Conservation (phyloP, 768 basidiomycete genomes). For the Mycena indigotica region DNA sequence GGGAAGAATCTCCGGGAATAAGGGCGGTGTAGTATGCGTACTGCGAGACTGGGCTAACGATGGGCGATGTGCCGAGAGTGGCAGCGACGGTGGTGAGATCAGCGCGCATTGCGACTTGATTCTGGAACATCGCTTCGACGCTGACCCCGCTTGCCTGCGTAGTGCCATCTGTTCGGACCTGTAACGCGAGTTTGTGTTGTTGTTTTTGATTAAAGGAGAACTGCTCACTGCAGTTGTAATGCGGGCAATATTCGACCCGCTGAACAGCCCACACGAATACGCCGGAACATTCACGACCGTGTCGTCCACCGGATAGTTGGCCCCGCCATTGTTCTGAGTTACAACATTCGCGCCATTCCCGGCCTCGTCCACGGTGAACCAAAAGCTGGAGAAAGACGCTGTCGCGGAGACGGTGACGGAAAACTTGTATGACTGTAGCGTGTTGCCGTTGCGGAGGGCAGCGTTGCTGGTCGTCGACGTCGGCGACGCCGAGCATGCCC, state of each 20-base stretch:
- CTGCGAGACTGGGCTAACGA: constrained; percentile 11
- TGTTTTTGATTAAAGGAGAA: not conserved
- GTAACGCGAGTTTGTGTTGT: too few species aligned
- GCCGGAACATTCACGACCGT: constrained; percentile 7
- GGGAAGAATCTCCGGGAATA: constrained; percentile 6
- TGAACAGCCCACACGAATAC: constrained; percentile 6
- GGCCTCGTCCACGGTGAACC: constrained; percentile 16
- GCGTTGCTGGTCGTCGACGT: not conserved
- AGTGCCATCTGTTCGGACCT: constrained; percentile 10
- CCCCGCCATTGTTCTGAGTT: constrained; percentile 15
- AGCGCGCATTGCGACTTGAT: constrained; percentile 4
- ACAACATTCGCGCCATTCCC: constrained; percentile 8
- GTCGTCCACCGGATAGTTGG: constrained; percentile 15
- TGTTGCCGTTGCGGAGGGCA: constrained; percentile 9
- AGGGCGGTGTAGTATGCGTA: constrained; percentile 11
- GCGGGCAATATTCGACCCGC: constrained; percentile 7
- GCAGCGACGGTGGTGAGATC: constrained; percentile 14
- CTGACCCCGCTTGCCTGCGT: constrained; percentile 9
- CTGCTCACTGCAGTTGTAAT: constrained; percentile 8
- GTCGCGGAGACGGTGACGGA: constrained; percentile 8
- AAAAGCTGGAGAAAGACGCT: constrained; percentile 14
- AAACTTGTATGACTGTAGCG: constrained; percentile 9
- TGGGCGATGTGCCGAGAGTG: constrained; percentile 7
- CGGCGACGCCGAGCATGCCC: constrained; percentile 6
- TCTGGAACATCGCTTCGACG: constrained; percentile 14